Conservation (phyloP, 2,329 filamentous ascomycete genomes). For the Xylaria sp. region DNA sequence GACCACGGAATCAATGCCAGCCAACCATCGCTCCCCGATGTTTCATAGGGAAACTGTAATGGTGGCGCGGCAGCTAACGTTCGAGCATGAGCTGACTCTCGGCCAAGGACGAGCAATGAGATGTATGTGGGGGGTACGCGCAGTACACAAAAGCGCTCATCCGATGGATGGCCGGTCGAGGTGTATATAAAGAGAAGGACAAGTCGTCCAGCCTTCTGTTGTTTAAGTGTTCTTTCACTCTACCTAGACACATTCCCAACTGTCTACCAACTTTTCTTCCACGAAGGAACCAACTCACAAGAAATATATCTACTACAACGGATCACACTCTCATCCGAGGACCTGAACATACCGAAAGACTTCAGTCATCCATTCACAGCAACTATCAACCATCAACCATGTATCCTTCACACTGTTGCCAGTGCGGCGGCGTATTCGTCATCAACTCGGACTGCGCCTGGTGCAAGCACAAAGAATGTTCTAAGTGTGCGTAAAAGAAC, state of each 20-base stretch:
- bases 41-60: slow-evolving; percentile 4
- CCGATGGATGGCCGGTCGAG: slow-evolving; percentile 8
- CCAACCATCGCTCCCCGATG: slow-evolving; percentile 29
- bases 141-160: slow-evolving; percentile 20
- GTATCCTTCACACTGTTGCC: slow-evolving; percentile 48
- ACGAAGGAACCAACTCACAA: background rate
- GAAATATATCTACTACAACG: slow-evolving; percentile 1
- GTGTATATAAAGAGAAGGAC: slow-evolving; percentile 32
- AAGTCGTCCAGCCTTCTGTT: slow-evolving; percentile 11
- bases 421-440: slow-evolving; percentile 48
- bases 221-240: background rate
- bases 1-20: slow-evolving; percentile 16
- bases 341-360: background rate
- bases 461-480: slow-evolving; percentile 49
- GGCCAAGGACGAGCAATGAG: slow-evolving; percentile 20
- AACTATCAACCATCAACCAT: slow-evolving; percentile 31
- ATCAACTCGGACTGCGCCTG: slow-evolving; percentile 48
- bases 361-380: background rate
- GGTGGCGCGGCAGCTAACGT: slow-evolving; percentile 22
- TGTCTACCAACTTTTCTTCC: background rate
- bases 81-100: slow-evolving; percentile 31
- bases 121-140: slow-evolving; percentile 29
- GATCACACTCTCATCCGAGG: background rate
- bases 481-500: slow-evolving; percentile 40
- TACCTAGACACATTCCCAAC: background rate